Base-by-base conservation (phyloP, 805 yeast genomes). In the Hanseniaspora hatyaiensis region DNA sequence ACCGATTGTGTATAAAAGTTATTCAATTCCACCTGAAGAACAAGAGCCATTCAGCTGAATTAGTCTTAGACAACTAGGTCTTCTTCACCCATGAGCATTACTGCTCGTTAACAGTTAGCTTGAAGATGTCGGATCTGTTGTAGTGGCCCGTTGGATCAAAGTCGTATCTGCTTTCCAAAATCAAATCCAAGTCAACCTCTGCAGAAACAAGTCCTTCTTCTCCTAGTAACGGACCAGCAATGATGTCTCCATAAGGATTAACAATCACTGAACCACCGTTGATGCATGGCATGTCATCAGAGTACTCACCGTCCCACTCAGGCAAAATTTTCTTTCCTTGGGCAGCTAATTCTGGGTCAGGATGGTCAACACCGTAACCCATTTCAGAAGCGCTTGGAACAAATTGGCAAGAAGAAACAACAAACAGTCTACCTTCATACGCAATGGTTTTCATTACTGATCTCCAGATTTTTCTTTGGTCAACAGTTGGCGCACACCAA, bases 401-500 rank as follows among this genome's bases (percentile, higher is more conserved):
- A 53, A 60, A 66, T 47, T 66, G 71, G 5, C 66, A 70, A 1
- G 72, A 70, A 49, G 67, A 59, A 16, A 70, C 59, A 22, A 65
- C 56, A 52, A 65, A 70, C 24, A 60, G 52, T 34, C 74, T 57
- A 3, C 71, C 72, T 52, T 70, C 71, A 54, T 58, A 62, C 9
- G 64, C 72, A 41, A 68, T 62, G 22, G 70, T 67, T 50, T 65
- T 62, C 65, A 70, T 67, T 3, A 65, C 63, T 4, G 65, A 58
- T 51, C 63, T 58, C 72, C 72, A 69, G 31, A 68, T 63, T n/a
- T 65, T 69, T 32, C 73, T 59, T 51, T 65, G 68, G 49, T 69
- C 73, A 15, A 69, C 70, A 13, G 71, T 66, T 47, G 74, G 73
- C 3, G 73, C 72, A 34, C 64, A 63, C 61, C 65, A 68, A 22